These are phyloP conservation scores for Spiromastix sp. DNA, from an alignment of 2,329 filamentous ascomycete species.

Conservation along the genomic window DNA sequence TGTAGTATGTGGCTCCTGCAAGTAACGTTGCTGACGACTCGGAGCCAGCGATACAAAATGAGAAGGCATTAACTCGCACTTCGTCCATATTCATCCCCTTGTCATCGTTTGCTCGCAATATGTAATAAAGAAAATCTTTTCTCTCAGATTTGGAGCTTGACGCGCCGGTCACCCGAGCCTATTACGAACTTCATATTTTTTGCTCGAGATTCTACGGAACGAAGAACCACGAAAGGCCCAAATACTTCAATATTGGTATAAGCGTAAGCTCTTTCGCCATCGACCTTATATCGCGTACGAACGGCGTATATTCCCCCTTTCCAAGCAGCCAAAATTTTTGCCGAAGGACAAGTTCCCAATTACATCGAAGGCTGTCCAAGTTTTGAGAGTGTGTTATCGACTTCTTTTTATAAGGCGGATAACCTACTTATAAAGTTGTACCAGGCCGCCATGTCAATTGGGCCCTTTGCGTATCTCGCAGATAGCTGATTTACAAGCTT, in stretches of 20 bases:
- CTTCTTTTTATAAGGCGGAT: too few species aligned
- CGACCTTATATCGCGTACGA: slow-evolving; percentile 25
- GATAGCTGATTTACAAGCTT: slow-evolving; percentile 11
- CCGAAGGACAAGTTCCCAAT: slow-evolving; percentile 33
- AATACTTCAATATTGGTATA: slow-evolving; percentile 9
- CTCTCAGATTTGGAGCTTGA: slow-evolving; percentile 16
- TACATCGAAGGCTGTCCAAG: slow-evolving; percentile 27
- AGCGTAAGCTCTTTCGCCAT: slow-evolving; percentile 5
- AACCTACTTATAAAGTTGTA: slow-evolving; percentile 21
- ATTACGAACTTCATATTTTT: slow-evolving; percentile 11
- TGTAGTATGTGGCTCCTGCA: slow-evolving; percentile 26
- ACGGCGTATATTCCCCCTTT: slow-evolving; percentile 25
- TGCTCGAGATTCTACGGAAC: slow-evolving; percentile 5
- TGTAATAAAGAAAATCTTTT: slow-evolving; percentile 32
- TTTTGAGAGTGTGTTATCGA: too few species aligned
- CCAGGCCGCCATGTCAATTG: slow-evolving; percentile 23
- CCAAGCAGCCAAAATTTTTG: slow-evolving; percentile 29
- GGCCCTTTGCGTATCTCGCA: neutral
- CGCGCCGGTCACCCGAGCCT: slow-evolving; percentile 18
- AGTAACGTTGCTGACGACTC: slow-evolving; percentile 36
- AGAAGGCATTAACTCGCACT: slow-evolving; percentile 26
- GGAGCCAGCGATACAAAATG: slow-evolving; percentile 34
- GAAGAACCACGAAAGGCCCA: slow-evolving; percentile 9
- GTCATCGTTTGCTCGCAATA: slow-evolving; percentile 24
- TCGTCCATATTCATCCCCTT: slow-evolving; percentile 20